phyloP scores from a whole-genome alignment of 495 filamentous ascomycete genomes.

The Tuber aestivum region DNA sequence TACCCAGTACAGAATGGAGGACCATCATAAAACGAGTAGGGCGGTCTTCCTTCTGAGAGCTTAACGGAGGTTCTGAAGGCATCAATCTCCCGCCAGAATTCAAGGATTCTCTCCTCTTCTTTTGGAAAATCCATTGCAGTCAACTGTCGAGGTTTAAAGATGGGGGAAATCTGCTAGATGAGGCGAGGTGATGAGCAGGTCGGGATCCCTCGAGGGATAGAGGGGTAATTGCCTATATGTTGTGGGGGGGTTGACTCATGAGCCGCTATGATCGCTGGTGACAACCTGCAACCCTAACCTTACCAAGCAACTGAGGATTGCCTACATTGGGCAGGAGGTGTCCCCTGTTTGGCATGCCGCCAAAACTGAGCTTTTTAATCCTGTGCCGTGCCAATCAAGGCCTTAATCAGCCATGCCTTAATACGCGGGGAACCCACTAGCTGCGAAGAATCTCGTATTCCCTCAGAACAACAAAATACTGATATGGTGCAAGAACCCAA shows the following conservation, averaged over 20 bases:
- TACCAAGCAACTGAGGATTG: not conserved
- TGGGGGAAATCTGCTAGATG: conserved; percentile 6
- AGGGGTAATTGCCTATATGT: conserved; percentile 21
- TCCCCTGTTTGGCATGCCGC: no score
- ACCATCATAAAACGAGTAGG: conserved; percentile 82
- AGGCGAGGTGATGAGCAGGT: not conserved
- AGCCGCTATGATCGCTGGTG: conserved; percentile 11
- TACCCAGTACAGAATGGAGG: conserved; percentile 55
- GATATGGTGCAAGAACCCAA: no score
- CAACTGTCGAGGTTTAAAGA: conserved; percentile 3
- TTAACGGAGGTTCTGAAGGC: conserved; percentile 60
- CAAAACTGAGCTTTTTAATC: no score
- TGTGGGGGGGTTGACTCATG: conserved; percentile 36
- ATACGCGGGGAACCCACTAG: no score
- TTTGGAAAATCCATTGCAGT: conserved; percentile 75
- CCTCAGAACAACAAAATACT: no score
- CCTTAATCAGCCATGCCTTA: no score
- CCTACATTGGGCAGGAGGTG: no score
- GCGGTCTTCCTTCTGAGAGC: conserved; percentile 63
- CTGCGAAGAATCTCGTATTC: no score
- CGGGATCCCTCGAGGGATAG: conserved; percentile 14
- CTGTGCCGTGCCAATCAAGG: no score
- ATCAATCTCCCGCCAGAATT: conserved; percentile 80
- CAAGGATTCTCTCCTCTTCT: conserved; percentile 76
- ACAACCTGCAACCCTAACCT: conserved; percentile 31